Evolutionary conservation across 345 rosid genomes (phyloP).

Genomic region (Melaleuca alternifolia): DNA sequence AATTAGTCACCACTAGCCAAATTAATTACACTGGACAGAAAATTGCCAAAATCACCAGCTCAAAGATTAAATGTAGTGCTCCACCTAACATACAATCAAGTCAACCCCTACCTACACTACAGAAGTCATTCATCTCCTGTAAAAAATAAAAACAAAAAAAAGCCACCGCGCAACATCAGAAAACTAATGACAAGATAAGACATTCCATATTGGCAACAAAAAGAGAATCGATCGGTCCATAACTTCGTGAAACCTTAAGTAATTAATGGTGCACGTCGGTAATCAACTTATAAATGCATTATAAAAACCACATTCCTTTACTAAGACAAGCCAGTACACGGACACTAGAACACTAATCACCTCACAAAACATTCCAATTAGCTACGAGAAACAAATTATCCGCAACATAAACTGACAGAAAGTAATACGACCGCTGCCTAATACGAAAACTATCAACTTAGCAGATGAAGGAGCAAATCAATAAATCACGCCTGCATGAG

Average conservation of each 20-base stretch:
- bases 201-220: neutral
- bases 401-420: neutral
- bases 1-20: neutral
- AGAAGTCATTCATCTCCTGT: neutral
- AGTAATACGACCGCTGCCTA: neutral
- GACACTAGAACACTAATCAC: neutral
- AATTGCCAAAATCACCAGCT: neutral
- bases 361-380: neutral
- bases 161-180: neutral
- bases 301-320: neutral
- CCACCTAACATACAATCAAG: neutral
- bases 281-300: neutral
- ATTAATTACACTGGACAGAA: neutral
- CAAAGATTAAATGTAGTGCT: neutral
- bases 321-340: neutral
- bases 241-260: neutral
- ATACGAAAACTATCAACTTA: neutral
- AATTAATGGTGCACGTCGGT: rapidly evolving
- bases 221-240: neutral
- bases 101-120: neutral
- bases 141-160: neutral
- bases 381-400: neutral
- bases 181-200: neutral
- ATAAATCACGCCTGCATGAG: neutral
- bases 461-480: neutral